Percentiles rank a stretch among this genome's conserved stretches.
Conservation (phyloP, 2,329 filamentous ascomycete species). For the Chaetomium globosum region DNA sequence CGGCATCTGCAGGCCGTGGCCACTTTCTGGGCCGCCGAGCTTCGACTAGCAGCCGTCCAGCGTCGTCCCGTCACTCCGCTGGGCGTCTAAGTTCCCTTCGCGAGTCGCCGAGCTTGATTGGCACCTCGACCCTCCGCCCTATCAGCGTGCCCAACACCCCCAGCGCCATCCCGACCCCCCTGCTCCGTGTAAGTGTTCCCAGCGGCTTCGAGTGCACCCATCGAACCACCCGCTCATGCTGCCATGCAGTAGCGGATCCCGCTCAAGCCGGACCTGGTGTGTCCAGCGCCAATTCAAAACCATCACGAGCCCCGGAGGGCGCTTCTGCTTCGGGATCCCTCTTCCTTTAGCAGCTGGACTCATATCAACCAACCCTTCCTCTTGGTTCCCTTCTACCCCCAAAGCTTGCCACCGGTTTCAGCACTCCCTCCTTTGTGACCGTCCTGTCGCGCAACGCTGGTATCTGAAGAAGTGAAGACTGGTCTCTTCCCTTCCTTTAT, state of each 20-base stretch:
- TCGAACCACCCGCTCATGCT: constrained; percentile 45
- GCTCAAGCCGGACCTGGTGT: constrained; percentile 41
- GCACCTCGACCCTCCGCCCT: constrained; percentile 44
- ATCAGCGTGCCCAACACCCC: constrained; percentile 46
- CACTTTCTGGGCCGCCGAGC: constrained; percentile 34
- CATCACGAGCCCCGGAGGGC: constrained; percentile 47
- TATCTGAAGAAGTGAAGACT: constrained; percentile 41
- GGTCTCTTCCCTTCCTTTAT: constrained; percentile 41
- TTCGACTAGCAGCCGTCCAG: constrained; percentile 34
- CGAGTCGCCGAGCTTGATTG: constrained; percentile 48
- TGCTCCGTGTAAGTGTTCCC: constrained; percentile 46
- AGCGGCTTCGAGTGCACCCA: constrained; percentile 39
- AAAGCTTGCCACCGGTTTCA: constrained; percentile 33
- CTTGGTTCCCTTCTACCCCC: constrained; percentile 44
- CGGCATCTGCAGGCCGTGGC: constrained; percentile 30
- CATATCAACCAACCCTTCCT: constrained; percentile 41
- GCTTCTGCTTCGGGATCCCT: constrained; percentile 43
- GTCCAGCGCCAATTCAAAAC: constrained; percentile 56
- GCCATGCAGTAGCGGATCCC: constrained; percentile 43
- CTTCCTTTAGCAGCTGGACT: constrained; percentile 60
- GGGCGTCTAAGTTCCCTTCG: constrained; percentile 52
- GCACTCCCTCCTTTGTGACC: constrained; percentile 26
- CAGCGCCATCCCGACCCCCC: constrained; percentile 43
- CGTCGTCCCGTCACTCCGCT: constrained; percentile 43
- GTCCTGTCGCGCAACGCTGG: constrained; percentile 27